Evolutionary conservation across 306 rosid species (phyloP), one percentile per base, ranked within the genome.

Genomic region (Trichosanthes truncata): DNA sequence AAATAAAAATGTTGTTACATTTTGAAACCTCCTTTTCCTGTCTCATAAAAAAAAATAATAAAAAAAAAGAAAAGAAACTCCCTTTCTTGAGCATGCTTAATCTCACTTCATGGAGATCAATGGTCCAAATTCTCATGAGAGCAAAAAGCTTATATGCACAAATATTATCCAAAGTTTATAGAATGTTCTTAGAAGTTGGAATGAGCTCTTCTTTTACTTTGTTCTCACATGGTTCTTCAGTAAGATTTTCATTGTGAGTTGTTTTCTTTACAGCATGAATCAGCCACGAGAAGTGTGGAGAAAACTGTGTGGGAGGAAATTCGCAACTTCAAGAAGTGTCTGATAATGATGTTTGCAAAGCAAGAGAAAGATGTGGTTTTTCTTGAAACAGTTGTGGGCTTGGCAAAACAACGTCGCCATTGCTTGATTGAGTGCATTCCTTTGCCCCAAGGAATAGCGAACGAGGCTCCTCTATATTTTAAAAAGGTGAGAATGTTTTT

Each of bases 301-400:
- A 93, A 91, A 29, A 76, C 87, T 20, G 88, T 87, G 68, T 95
- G 97, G 98, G 85, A 71, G 78, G 98, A 95, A 89, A 89, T 95
- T 81, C 85, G 96, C 72, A 95, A 95, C 82, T 95, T 92, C 91
- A 95, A 90, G 87, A 95, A 95, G 84, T 92, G 98, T 83, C 92
- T 95, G 43, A 89, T 95, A 75, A 91, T 92, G 93, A 92, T 95
- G 97, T 95, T 92, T 82, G 90, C 91, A 20, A 82, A 89, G 86
- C 95, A 95, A 87, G 97, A 89, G 82, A 91, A 89, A 86, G 97
- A 95, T 12, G 92, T 87, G 0, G 92, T 95, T 63, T 95, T 95
- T 85, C 98, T 95, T 49, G 96, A 92, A 86, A 95, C 98, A 38
- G 96, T 89, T 80, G 84, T 92, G 90, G 90, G 89, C 53, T 95